These are phyloP conservation scores for Themeda triandra DNA, from an alignment of 176 grass and related monocot species.

Conservation along the genomic window DNA sequence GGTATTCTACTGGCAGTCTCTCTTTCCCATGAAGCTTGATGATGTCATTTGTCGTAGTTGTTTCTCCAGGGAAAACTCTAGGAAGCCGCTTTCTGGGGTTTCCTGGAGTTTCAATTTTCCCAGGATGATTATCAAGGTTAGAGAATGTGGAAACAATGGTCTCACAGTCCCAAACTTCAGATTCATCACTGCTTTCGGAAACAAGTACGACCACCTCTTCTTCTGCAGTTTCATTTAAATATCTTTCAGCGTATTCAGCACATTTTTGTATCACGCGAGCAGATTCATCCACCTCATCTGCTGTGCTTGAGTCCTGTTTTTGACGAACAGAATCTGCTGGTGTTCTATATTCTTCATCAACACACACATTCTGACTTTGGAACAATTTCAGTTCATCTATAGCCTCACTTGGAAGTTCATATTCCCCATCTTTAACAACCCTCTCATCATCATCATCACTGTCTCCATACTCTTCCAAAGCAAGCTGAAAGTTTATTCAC, in stretches of 20 bases:
- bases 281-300: slow-evolving; percentile 56
- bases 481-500: slow-evolving; percentile 43
- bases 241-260: slow-evolving; percentile 73
- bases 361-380: slow-evolving; percentile 43
- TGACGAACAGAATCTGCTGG: slow-evolving; percentile 52
- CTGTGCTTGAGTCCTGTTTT: slow-evolving; percentile 36
- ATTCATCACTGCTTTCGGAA: slow-evolving; percentile 89
- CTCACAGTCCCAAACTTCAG: slow-evolving; percentile 87
- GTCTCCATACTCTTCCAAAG: slow-evolving; percentile 70
- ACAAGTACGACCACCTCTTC: slow-evolving; percentile 49
- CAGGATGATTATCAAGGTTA: slow-evolving; percentile 89
- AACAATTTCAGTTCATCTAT: slow-evolving; percentile 61
- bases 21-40: slow-evolving; percentile 93
- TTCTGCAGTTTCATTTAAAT: slow-evolving; percentile 59
- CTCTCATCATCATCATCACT: slow-evolving; percentile 48
- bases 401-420: slow-evolving; percentile 46
- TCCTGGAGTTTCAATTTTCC: slow-evolving; percentile 70
- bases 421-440: slow-evolving; percentile 27
- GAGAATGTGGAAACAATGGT: slow-evolving; percentile 92
- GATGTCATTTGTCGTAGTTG: slow-evolving; percentile 48
- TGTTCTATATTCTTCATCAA: slow-evolving; percentile 49
- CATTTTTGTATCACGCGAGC: slow-evolving; percentile 68
- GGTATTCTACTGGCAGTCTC: slow-evolving; percentile 89
- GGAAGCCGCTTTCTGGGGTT: slow-evolving; percentile 54
- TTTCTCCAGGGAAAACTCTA: slow-evolving; percentile 67